Base-by-base conservation (phyloP, 106 monocot species). In the Acanthochlamys bracteata region DNA sequence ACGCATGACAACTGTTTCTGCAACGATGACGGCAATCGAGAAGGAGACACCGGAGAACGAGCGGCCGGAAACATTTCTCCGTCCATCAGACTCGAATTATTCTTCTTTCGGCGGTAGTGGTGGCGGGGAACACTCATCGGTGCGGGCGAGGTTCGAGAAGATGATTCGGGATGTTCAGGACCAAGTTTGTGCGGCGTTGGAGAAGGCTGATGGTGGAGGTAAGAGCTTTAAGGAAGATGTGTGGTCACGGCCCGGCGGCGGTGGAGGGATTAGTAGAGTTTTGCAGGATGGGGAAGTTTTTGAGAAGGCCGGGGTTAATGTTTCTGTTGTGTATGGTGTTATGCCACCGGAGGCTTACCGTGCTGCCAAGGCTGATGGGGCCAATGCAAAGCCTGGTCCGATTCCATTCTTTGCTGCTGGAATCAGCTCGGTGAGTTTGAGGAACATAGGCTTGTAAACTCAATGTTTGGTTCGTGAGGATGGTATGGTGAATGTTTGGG, bases 281-380 rank as follows among this genome's bases (percentile, higher is more conserved):
- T 60, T 98, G 59, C 92, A 92, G 88, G 98, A 92, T 14, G 98
- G 92, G 0, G 78, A 20, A 11, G 92, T 98, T 24, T 98, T 79
- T 66, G 92, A 98, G 88, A 92, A 98, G 79, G 98, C 98, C 0
- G 98, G 91, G 56, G 92, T 98, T n/a, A 98, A 98, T 64, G 98
- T 98, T 27, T 92, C 92, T 6, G 98, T 98, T 21, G 98, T 98
- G 10, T 98, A 98, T 42, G 98, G 98, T n/a, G 71, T 86, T 52
- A 98, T 98, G 92, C 98, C 98, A 0, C 98, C 98, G 12, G 98
- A 98, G 23, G 98, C 98, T 0, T 98, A 98, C 64, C 65, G 92
- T 24, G 98, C 98, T 0, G 98, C 98, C 59, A 91, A 86, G 68
- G 90, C 86, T 9, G 78, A 52, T 9, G 53, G 53, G 24, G 74